A percentile compares a stretch with the other conserved stretches of the same genome.
These are phyloP conservation scores for Ogataea pini DNA, from an alignment of 805 yeast species.

Conservation along the genomic window DNA sequence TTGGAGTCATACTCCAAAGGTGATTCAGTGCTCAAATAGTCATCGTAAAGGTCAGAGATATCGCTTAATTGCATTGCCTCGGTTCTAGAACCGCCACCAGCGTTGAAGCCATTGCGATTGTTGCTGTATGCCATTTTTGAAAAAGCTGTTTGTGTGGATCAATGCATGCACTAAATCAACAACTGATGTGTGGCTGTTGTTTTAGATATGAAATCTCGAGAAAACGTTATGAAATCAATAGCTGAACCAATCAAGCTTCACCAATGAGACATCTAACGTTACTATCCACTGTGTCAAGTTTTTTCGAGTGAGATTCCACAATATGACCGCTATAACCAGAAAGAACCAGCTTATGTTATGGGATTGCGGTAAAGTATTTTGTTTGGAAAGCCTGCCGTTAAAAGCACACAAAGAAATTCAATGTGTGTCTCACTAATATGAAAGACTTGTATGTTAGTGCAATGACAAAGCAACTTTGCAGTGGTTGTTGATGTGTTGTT, in stretches of 20 bases:
- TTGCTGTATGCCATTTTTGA: slow-evolving; percentile 1
- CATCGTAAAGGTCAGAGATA: slow-evolving; percentile 32
- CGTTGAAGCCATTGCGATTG: neutral
- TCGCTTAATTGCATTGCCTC: slow-evolving; percentile 18
- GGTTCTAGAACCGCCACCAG: neutral
- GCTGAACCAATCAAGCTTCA: neutral
- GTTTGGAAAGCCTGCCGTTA: slow-evolving; percentile 1
- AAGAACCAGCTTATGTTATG: slow-evolving; percentile 3
- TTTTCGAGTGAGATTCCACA: neutral
- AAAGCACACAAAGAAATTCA: neutral
- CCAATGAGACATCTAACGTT: neutral
- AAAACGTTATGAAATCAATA: too few relatives aligned
- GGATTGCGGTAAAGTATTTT: slow-evolving; percentile 3
- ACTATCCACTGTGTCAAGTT: neutral
- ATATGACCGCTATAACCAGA: slow-evolving; percentile 1
- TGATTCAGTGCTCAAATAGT: slow-evolving; percentile 22
- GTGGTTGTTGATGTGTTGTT: neutral
- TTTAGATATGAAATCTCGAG: neutral
- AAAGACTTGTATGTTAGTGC: neutral
- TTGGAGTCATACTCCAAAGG: neutral
- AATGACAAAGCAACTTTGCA: neutral
- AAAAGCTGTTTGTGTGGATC: neutral
- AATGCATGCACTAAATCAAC: neutral
- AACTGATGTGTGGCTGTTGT: neutral
- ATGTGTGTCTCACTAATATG: neutral